phyloP scores from a whole-genome alignment of 306 rosid species.

The Rosa rugosa region DNA sequence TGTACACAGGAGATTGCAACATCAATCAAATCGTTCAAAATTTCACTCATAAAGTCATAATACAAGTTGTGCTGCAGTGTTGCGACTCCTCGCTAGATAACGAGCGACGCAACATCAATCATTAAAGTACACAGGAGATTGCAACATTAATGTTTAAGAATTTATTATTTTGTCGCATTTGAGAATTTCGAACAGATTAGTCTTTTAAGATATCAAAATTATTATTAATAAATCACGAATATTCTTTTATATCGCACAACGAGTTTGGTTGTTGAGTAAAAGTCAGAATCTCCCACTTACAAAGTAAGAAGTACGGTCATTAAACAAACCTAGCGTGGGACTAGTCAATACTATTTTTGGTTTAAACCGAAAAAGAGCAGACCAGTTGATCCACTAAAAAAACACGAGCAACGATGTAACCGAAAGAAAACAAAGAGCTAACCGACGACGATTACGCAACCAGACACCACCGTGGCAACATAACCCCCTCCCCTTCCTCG shows the following conservation, averaged over 20 bases:
- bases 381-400: neutral
- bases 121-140: neutral
- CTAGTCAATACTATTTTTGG: neutral
- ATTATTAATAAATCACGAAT: too few species aligned
- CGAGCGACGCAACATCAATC: neutral
- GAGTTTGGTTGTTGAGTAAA: too few species aligned
- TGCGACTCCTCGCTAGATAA: neutral
- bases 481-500: neutral
- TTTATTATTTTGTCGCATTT: neutral
- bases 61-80: neutral
- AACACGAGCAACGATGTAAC: neutral
- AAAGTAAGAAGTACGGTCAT: too few species aligned
- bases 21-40: too few species aligned
- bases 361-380: neutral
- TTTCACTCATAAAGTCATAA: too few species aligned
- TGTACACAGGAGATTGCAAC: too few species aligned
- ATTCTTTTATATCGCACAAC: too few species aligned
- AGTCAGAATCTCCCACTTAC: too few species aligned
- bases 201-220: too few species aligned
- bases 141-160: too few species aligned
- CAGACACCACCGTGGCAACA: neutral
- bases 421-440: neutral
- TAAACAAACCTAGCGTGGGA: neutral
- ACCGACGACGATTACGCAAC: slow-evolving; percentile 3
- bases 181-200: too few species aligned